Base-by-base conservation (phyloP, 2,329 filamentous ascomycete species). In the Fusarium dimerum region DNA sequence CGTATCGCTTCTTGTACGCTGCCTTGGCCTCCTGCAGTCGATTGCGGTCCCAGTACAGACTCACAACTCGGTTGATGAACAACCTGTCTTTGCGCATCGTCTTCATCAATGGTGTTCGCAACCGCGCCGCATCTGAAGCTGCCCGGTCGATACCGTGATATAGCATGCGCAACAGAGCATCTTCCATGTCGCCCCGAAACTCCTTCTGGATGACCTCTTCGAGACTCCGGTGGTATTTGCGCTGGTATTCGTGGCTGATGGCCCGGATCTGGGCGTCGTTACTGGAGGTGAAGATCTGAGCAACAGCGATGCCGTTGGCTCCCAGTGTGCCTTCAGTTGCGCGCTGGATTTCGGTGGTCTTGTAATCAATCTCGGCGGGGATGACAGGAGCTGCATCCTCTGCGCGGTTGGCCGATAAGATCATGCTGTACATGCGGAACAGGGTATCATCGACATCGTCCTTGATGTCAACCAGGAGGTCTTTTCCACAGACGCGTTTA, bases 1-100 rank as follows among this genome's bases (percentile, higher is more conserved):
- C 81, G 52, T 83, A 82, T 18, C 83, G 76, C 53, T 76, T 80
- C 63, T 82, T 79, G 68, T 85, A 74, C 65, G 84, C 73, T 73
- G 80, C 88, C 76, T 86, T 69, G 0, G 66, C 63, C 8, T 59
- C 61, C 3, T 64, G 52, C 6, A 71, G 42, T 0, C 69, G 56
- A 5, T 43, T 48, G 4, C 57, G 61, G n/a, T 71, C 64, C 69
- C 68, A 69, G 47, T 71, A 71, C 1, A 72, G 50, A 34, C 57
- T 64, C 2, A 68, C 59, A 3, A 70, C 43, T 6, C 68, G 63
- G 42, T 72, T 66, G 51, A 70, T 70, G 18, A 72, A 68, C 1
- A 68, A 55, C 1, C 56, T 50, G 16, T 70, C 63, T 47, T 72
- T 70, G n/a, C 63, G 60, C 6, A 61, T 20, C 3, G 60, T 61